These are phyloP conservation scores for Trypanosoma platydactyli DNA, from an alignment of 208 protist species.

Conservation along the genomic window DNA sequence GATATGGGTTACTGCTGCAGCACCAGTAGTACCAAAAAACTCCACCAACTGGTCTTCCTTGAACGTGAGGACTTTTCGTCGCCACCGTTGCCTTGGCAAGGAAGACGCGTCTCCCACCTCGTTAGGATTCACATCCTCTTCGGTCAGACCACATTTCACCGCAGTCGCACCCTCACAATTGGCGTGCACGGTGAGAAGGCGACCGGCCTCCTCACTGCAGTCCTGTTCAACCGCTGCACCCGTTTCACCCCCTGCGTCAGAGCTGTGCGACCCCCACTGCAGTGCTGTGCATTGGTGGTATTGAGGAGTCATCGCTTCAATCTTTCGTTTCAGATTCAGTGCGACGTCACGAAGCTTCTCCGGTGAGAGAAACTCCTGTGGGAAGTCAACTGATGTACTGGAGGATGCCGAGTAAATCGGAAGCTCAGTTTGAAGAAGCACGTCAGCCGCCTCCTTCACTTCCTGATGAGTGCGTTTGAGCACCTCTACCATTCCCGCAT, in stretches of 20 bases:
- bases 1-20: background rate
- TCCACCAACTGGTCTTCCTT: slow-evolving; percentile 21
- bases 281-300: background rate
- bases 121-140: background rate
- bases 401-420: slow-evolving; percentile 1
- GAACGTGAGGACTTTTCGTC: slow-evolving; percentile 30
- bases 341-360: background rate
- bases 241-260: background rate
- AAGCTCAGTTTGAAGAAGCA: slow-evolving; percentile 8
- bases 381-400: background rate
- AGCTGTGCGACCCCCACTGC: background rate
- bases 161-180: background rate
- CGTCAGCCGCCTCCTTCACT: background rate
- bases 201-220: background rate
- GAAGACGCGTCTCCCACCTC: background rate
- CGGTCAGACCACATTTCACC: background rate
- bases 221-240: slow-evolving; percentile 1
- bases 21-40: background rate
- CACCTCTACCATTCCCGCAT: slow-evolving; percentile 17
- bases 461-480: background rate
- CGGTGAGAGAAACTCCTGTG: slow-evolving; percentile 7
- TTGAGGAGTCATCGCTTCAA: background rate
- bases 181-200: slow-evolving; percentile 9
- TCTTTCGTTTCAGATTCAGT: slow-evolving; percentile 10
- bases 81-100: background rate